A percentile compares a stretch with the other conserved stretches of the same genome.
These are phyloP conservation scores for Myxozyma melibiosi DNA, from an alignment of 805 yeast species.

Conservation along the genomic window DNA sequence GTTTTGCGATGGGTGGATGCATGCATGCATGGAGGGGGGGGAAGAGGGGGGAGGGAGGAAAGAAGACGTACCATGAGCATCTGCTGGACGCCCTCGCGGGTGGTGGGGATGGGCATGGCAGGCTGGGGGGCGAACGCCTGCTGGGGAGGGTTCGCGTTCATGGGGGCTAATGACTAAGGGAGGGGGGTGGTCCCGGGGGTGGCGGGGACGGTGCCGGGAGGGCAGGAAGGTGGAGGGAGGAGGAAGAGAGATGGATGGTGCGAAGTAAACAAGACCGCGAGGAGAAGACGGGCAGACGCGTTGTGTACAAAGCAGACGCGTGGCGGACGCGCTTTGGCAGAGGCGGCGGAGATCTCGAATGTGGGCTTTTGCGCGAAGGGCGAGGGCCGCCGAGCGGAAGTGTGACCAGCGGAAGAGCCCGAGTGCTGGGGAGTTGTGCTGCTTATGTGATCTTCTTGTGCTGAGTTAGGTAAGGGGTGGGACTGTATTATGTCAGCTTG, in stretches of 20 bases:
- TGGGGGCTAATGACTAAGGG: slow-evolving; percentile 8
- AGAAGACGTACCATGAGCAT: slow-evolving; percentile 21
- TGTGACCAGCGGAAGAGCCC: background rate
- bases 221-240: background rate
- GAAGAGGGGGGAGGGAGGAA: background rate
- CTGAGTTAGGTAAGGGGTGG: background rate
- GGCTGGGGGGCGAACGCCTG: slow-evolving; percentile 8
- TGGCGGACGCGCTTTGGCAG: slow-evolving; percentile 7
- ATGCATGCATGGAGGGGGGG: background rate
- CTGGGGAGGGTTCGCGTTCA: slow-evolving; percentile 28
- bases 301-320: background rate
- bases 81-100: slow-evolving; percentile 32
- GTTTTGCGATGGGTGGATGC: too few species aligned
- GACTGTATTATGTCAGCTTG: too few species aligned
- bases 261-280: background rate
- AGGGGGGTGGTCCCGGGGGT: background rate
- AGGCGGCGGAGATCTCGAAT: background rate
- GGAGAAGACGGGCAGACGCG: slow-evolving; percentile 5
- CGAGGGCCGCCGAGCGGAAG: slow-evolving; percentile 13
- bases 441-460: background rate
- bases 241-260: background rate
- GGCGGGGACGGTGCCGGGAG: slow-evolving; percentile 1
- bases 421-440: background rate
- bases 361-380: slow-evolving; percentile 12
- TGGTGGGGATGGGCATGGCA: slow-evolving; percentile 22